phyloP scores from a whole-genome alignment of 345 rosid genomes.

The Conringia planisiliqua region DNA sequence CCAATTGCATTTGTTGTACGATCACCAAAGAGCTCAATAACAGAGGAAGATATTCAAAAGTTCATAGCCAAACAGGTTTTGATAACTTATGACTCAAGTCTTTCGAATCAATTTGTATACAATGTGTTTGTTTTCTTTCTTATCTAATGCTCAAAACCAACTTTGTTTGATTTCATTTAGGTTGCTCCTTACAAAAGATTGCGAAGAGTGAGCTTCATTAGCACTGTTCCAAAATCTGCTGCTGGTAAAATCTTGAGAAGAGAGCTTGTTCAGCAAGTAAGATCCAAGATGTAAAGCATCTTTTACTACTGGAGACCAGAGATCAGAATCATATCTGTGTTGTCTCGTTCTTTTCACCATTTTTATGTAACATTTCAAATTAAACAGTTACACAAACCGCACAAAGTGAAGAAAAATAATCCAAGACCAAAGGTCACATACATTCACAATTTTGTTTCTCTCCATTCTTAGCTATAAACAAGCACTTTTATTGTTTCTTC shows the following conservation, averaged over 20 bases:
- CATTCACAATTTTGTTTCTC: too few species aligned
- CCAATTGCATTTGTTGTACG: conserved; percentile 84
- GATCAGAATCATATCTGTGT: not conserved
- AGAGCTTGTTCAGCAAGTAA: conserved; percentile 59
- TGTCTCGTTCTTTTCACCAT: not conserved
- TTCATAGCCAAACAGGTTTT: conserved; percentile 80
- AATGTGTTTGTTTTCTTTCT: not conserved
- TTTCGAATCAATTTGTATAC: not conserved
- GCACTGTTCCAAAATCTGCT: conserved; percentile 66
- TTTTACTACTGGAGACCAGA: not conserved
- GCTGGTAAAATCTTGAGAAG: conserved; percentile 88
- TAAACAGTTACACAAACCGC: not conserved
- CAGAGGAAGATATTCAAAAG: conserved; percentile 57
- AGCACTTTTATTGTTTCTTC: too few species aligned
- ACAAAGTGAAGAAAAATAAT: not conserved
- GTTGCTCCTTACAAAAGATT: conserved; percentile 84
- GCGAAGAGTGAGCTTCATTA: conserved; percentile 59
- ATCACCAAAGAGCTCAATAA: conserved; percentile 54
- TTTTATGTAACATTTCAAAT: not conserved
- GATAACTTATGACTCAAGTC: conserved; percentile 8
- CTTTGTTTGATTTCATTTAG: conserved; percentile 36
- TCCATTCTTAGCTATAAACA: too few species aligned
- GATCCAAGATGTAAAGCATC: conserved; percentile 58
- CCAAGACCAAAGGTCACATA: not conserved
- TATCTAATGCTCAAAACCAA: not conserved